Conservation (phyloP, 2,329 filamentous ascomycete species). For the Magnaporthiopsis incrustans region DNA sequence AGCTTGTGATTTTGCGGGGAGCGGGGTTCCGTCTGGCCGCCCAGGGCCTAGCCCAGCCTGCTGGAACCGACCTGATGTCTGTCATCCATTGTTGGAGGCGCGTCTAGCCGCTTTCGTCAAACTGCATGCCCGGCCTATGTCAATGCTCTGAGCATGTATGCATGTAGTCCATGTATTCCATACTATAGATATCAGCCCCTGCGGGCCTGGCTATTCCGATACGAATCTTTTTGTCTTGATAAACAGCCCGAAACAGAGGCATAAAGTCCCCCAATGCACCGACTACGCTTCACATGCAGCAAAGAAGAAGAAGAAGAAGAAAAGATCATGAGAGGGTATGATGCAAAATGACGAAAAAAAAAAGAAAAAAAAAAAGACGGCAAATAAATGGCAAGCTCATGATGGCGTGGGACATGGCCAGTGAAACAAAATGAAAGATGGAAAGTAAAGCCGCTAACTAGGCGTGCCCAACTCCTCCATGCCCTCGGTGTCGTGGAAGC, state of each 20-base stretch:
- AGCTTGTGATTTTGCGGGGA: slow-evolving; percentile 53
- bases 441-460: slow-evolving; percentile 24
- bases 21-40: background rate
- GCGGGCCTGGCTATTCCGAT: no score
- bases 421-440: background rate
- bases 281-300: no score
- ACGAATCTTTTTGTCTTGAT: no score
- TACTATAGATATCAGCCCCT: no score
- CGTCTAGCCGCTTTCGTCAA: no score
- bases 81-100: no score
- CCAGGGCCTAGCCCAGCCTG: background rate
- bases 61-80: background rate
- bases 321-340: background rate
- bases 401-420: background rate
- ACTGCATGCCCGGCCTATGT: no score
- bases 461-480: slow-evolving; percentile 43
- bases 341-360: background rate
- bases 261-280: no score
- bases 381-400: background rate
- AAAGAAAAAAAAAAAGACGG: background rate
- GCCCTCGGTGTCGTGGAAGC: slow-evolving; percentile 49
- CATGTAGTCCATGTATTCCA: no score
- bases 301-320: background rate
- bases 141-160: no score
- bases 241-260: no score